Evolutionary conservation across 305 asterid species (phyloP).

Genomic region (Fraxinus sp.): DNA sequence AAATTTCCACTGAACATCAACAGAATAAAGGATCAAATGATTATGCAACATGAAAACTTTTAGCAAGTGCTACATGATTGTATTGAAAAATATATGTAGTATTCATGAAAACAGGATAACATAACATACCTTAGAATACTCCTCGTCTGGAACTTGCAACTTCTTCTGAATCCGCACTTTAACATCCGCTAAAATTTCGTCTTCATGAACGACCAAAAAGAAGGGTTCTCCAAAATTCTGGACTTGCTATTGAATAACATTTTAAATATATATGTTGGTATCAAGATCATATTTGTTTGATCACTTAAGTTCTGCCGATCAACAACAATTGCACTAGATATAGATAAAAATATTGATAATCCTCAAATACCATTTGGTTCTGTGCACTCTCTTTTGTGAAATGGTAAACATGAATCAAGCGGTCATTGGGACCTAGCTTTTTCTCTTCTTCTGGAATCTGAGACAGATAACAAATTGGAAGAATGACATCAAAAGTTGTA

Average conservation of each 20-base stretch:
- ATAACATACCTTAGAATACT: slow-evolving; percentile 53
- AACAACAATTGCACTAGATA: slow-evolving; percentile 1
- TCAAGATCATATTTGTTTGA: background rate
- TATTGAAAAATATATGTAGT: slow-evolving; percentile 8
- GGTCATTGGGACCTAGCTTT: slow-evolving; percentile 61
- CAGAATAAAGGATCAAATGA: background rate
- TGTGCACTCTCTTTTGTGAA: slow-evolving; percentile 62
- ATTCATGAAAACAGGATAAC: background rate
- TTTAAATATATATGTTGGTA: background rate
- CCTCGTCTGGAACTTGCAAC: slow-evolving; percentile 63
- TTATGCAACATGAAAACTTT: background rate
- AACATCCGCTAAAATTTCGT: slow-evolving; percentile 60
- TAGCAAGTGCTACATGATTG: slow-evolving; percentile 1
- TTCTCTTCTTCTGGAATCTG: slow-evolving; percentile 84
- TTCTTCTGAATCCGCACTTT: slow-evolving; percentile 68
- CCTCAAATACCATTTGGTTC: slow-evolving; percentile 56
- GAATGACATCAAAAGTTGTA: background rate
- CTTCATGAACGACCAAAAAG: slow-evolving; percentile 64
- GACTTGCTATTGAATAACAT: slow-evolving; percentile 45
- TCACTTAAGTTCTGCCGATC: background rate
- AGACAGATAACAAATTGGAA: slow-evolving; percentile 3
- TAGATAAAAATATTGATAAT: slow-evolving; percentile 10
- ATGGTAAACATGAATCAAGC: slow-evolving; percentile 68
- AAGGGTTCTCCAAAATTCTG: slow-evolving; percentile 76
- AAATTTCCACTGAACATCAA: slow-evolving; percentile 34